Base-by-base conservation (phyloP, 140 eudicot genomes). In the Stevia rebaudiana region DNA sequence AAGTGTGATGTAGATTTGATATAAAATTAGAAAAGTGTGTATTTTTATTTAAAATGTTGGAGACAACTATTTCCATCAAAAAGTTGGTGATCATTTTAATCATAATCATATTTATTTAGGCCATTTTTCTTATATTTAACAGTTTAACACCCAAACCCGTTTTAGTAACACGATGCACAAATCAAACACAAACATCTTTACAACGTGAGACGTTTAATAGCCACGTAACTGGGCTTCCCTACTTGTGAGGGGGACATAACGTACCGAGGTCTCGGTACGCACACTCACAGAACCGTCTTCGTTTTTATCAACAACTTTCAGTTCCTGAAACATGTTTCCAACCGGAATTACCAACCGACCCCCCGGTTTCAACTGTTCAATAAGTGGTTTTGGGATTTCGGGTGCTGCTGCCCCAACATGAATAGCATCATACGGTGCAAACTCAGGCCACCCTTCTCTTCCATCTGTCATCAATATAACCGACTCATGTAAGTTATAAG, bases 331-430 rank as follows among this genome's bases (percentile, higher is more conserved):
- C 15, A 82, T 11, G 22, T 82, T 87, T 17, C 98, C 98, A 3
- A 91, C 96, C 8, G 96, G 98, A 33, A 91, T 85, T 36, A 91
- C 95, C 74, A 91, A 36, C 76, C 98, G 84, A 10, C 98, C 98
- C 46, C 98, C 98, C 0, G 96, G 98, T 75, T 91, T 87, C 79
- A 91, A 66, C 64, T 91, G 98, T 50, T 91, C 96, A 8, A 91
- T 59, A 18, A 91, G 83, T 4, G 91, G 82, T 15, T 79, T 80
- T 17, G 98, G 98, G 17, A 91, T 87, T 65, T 84, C 89, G 1
- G 89, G 82, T 25, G 98, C 91, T 7, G 98, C 98, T 42, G 98
- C 98, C 62, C 98, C 98, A 10, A 91, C 98, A 69, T 91, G 98
- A 71, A 91, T 91, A 18, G 96, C 96, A 51, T 91, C 96, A 61